phyloP scores from a whole-genome alignment of 495 filamentous ascomycete genomes.

The Penicillium odoratum region DNA sequence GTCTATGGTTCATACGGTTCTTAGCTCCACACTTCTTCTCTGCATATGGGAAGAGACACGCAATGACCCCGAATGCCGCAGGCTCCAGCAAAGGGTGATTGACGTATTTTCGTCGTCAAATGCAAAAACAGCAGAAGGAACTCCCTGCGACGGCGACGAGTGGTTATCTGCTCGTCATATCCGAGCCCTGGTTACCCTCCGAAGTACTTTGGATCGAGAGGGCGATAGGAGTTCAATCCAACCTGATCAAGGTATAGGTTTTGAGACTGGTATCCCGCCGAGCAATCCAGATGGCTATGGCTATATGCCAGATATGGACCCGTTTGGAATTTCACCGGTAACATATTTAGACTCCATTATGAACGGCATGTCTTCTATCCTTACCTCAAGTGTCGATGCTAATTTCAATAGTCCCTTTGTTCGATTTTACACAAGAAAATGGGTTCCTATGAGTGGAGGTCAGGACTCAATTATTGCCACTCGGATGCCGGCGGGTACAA shows the following conservation, averaged over 20 bases:
- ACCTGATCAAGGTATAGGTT: conserved; percentile 8
- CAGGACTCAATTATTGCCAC: not conserved
- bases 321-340: conserved; percentile 29
- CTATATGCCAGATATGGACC: conserved; percentile 16
- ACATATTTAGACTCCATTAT: conserved; percentile 41
- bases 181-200: conserved; percentile 32
- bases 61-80: conserved; percentile 33
- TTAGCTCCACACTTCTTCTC: conserved; percentile 39
- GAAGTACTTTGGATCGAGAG: conserved; percentile 23
- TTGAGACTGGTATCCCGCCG: conserved; percentile 2
- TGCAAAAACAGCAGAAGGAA: conserved; percentile 14
- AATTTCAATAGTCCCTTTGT: conserved; percentile 26
- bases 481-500: not conserved
- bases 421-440: conserved; percentile 29
- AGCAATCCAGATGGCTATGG: conserved; percentile 15
- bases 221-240: conserved; percentile 8
- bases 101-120: conserved; percentile 34
- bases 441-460: conserved; percentile 12
- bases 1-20: conserved; percentile 42
- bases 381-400: not conserved
- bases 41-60: conserved; percentile 43
- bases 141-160: conserved; percentile 19
- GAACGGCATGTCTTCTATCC: conserved; percentile 27
- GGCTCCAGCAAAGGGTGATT: conserved; percentile 36
- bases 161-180: conserved; percentile 40